Evolutionary conservation across 2,329 filamentous ascomycete genomes (phyloP), one percentile per base, ranked within the genome.

Genomic region (Chaetomium olivaceum): DNA sequence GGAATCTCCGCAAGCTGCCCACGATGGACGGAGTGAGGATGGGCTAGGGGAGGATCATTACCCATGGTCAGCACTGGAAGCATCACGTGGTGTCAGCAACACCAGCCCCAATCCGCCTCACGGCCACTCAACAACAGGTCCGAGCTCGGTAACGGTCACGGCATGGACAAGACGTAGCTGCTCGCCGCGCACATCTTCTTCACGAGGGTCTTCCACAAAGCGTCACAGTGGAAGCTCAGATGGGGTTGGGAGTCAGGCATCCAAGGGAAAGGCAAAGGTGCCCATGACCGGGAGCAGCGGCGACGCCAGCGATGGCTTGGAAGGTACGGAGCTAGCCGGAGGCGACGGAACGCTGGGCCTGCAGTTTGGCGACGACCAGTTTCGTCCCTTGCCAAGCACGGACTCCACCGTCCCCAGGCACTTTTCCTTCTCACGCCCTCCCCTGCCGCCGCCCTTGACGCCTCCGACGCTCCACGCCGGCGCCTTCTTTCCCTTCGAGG

Each of bases 371-470:
- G 36, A 63, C 46, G 56, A 46, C 23, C 36, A 51, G 14, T 46
- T 36, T 29, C 23, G 27, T 23, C 21, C 33, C 14, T 63, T 61
- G n/a, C n/a, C 36, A 12, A 55, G 46, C 23, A 21, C 62, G 55
- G 67, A 68, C 25, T 65, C 55, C 21, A 55, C 65, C 25, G 60
- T 67, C 12, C 39, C 67, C 6, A 62, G 67, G 54, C 63, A 65
- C 27, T 67, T 70, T 36, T 58, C 70, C 27, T 67, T 70, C 39
- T 58, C 70, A 66, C 70, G 72, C 71, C 73, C 69, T 68, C 80
- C 79, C 60, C 81, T 78, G 58, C 80, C 82, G 54, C 80, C 80
- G 63, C 82, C 83, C 63, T 73, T 85, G 71, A 85, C 81, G 52
- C 80, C 83, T 12, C 81, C 82, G 8, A 77, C 79, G 65, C 73